These are phyloP conservation scores for Ganoderma boninense DNA, from an alignment of 1,284 basidiomycete genomes.

Conservation along the genomic window DNA sequence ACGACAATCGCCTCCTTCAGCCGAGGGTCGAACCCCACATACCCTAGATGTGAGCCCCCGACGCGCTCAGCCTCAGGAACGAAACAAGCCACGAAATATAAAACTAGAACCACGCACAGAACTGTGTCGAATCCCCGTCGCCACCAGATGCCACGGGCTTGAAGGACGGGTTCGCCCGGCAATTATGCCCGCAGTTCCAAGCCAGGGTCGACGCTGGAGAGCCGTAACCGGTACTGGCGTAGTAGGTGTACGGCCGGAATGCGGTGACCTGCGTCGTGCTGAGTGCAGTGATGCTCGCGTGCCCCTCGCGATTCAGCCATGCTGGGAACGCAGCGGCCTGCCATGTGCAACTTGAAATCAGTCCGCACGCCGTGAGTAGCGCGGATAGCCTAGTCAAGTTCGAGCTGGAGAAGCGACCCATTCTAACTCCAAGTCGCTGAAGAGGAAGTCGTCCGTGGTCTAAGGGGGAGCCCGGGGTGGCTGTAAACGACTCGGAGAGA, in stretches of 20 bases:
- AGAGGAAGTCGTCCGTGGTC: background rate
- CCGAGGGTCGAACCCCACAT: slow-evolving; percentile 55
- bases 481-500: no score
- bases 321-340: background rate
- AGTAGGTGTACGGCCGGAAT: slow-evolving; percentile 51
- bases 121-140: slow-evolving; percentile 59
- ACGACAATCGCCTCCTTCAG: slow-evolving; percentile 54
- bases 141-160: slow-evolving; percentile 68
- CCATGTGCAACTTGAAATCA: background rate
- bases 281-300: background rate
- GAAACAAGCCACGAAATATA: no score
- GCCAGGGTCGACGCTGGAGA: slow-evolving; percentile 39
- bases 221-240: slow-evolving; percentile 49
- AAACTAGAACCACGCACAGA: slow-evolving; percentile 44
- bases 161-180: slow-evolving; percentile 60
- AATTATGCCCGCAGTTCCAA: slow-evolving; percentile 49
- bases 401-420: slow-evolving; percentile 8
- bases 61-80: no score
- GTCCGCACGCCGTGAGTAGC: background rate
- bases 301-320: background rate
- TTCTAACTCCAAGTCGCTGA: background rate
- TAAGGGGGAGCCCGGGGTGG: no score
- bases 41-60: slow-evolving; percentile 38
- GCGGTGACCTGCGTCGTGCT: slow-evolving; percentile 38
- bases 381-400: slow-evolving; percentile 43